A percentile compares a stretch with the other conserved stretches of the same genome.
These are phyloP conservation scores for Lagenaria siceraria DNA, from an alignment of 306 rosid species.

Conservation along the genomic window DNA sequence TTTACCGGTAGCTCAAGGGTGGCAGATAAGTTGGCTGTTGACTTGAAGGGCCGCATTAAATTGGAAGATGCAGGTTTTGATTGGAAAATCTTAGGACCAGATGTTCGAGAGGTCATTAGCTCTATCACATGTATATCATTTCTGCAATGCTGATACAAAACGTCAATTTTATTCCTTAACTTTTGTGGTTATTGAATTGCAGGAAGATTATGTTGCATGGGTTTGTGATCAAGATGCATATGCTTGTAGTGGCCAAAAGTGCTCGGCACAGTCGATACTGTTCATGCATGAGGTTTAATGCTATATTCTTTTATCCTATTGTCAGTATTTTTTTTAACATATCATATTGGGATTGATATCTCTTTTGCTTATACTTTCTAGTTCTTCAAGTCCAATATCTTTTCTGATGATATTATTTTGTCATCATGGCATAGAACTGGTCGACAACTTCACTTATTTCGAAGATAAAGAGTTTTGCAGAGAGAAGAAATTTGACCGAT, in stretches of 20 bases:
- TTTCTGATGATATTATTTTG: slow-evolving; percentile 9
- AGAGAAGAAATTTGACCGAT: slow-evolving; percentile 76
- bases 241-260: slow-evolving; percentile 97
- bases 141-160: neutral
- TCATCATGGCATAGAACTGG: slow-evolving; percentile 61
- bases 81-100: slow-evolving; percentile 97
- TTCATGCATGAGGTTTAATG: slow-evolving; percentile 84
- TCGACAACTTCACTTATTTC: slow-evolving; percentile 52
- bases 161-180: slow-evolving; percentile 2
- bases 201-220: slow-evolving; percentile 92
- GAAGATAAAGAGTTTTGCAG: slow-evolving; percentile 70
- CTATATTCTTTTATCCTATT: neutral
- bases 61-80: slow-evolving; percentile 99
- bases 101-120: slow-evolving; percentile 70
- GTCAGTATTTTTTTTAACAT: too few species aligned
- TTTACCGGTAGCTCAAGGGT: slow-evolving; percentile 98
- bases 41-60: slow-evolving; percentile 75
- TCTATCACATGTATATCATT: neutral
- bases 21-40: slow-evolving; percentile 81
- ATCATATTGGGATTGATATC: neutral
- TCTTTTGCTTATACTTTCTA: neutral
- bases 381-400: neutral
- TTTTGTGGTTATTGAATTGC: slow-evolving; percentile 19
- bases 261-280: slow-evolving; percentile 84
- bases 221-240: slow-evolving; percentile 99